These are phyloP conservation scores for Ensete glaucum DNA, from an alignment of 176 grass and related monocot genomes.

Conservation along the genomic window DNA sequence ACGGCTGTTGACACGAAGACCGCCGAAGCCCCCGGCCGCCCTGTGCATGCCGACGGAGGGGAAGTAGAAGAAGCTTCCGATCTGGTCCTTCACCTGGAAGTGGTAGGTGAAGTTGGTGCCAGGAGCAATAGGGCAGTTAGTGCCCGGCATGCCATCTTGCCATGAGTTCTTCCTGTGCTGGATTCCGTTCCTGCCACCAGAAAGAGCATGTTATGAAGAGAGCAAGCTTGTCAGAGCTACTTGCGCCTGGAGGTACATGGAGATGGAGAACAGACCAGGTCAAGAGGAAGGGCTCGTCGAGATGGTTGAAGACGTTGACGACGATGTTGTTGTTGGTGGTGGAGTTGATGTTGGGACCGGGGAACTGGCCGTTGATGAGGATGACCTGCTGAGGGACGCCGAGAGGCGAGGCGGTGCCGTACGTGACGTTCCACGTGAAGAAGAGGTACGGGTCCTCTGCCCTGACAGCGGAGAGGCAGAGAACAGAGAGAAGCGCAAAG, in stretches of 20 bases:
- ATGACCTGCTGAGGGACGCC: slow-evolving; percentile 8
- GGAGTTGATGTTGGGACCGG: slow-evolving; percentile 10
- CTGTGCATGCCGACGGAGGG: slow-evolving; percentile 7
- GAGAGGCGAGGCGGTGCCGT: not conserved
- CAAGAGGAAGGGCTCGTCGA: slow-evolving; percentile 1
- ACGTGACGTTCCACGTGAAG: slow-evolving; percentile 2
- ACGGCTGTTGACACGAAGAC: not conserved
- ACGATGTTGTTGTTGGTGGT: slow-evolving; percentile 5
- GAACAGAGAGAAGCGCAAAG: not conserved
- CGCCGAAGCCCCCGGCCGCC: slow-evolving; percentile 1
- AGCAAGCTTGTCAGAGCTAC: not conserved
- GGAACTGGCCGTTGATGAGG: slow-evolving; percentile 8
- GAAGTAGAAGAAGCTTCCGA: slow-evolving; percentile 13
- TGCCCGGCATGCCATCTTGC: not conserved
- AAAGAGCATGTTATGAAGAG: not conserved
- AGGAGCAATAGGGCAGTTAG: not conserved
- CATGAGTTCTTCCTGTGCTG: slow-evolving; percentile 6
- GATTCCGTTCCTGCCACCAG: not conserved
- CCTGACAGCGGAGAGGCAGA: not conserved
- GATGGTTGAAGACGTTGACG: not conserved
- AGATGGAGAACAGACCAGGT: not conserved
- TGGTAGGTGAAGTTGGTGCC: slow-evolving; percentile 4
- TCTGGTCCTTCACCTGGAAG: slow-evolving; percentile 9
- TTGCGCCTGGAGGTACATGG: not conserved
- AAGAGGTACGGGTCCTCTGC: slow-evolving; percentile 5